phyloP scores from a whole-genome alignment of 139 green algal genomes.

The Coelastrella sp. region DNA sequence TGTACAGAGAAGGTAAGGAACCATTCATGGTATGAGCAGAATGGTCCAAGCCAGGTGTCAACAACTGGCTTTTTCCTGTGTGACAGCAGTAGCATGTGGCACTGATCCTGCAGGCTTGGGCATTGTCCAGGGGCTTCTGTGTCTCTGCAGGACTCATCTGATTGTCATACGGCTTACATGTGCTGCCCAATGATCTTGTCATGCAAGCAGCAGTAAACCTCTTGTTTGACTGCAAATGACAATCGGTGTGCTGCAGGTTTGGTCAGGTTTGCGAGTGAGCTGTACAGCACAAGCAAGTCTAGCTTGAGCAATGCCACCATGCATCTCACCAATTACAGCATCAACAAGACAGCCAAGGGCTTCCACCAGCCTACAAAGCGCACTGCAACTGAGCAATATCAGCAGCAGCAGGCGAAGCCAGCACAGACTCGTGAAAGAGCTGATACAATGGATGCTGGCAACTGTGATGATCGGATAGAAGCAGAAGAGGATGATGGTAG shows the following conservation, averaged over 20 bases:
- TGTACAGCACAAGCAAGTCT: conserved; percentile 64
- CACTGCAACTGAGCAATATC: not conserved
- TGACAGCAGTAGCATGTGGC: too few species aligned
- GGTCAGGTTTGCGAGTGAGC: conserved; percentile 76
- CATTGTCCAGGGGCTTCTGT: too few species aligned
- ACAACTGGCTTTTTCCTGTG: too few species aligned
- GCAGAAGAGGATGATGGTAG: too few species aligned
- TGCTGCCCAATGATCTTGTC: too few species aligned
- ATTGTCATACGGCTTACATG: too few species aligned
- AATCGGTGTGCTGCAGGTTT: conserved; percentile 61
- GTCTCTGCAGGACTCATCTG: too few species aligned
- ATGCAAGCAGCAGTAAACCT: too few species aligned
- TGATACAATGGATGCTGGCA: not conserved
- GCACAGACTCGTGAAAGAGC: not conserved
- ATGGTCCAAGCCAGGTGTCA: too few species aligned
- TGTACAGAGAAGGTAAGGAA: conserved; percentile 56
- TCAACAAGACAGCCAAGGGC: conserved; percentile 66
- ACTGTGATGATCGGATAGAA: not conserved
- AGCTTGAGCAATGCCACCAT: conserved; percentile 61
- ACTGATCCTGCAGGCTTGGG: too few species aligned
- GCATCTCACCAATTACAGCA: conserved; percentile 84
- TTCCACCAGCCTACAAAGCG: conserved; percentile 36
- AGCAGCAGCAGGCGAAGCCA: not conserved
- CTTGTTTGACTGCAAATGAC: too few species aligned
- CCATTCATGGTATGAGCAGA: too few species aligned